Evolutionary conservation across 805 yeast genomes (phyloP), one percentile per base, ranked within the genome.

Genomic region (Candida pseudofarinosa): DNA sequence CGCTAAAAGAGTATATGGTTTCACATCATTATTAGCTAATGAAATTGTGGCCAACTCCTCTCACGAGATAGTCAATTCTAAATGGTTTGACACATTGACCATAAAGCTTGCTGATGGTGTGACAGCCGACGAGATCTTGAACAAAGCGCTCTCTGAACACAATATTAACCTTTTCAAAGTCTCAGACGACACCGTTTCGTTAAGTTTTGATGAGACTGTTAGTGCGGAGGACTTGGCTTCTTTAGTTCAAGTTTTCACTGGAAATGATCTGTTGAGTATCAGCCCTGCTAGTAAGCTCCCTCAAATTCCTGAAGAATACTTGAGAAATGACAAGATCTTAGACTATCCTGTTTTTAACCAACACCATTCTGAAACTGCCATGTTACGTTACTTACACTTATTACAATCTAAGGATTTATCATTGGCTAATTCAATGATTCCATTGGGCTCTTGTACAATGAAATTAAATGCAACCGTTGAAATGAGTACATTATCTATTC

Each of bases 391-490:
- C 67, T 69, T 93, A 54, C 93, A 88, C 59, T 76, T 77, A 46
- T 72, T 93, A 41, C 98, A 93, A 67, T 60, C 65, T 46, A 88
- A 86, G 67, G 99, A 93, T 69, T 72, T 93, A 46, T 91, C 98
- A 0, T 74, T 93, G 45, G 97, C 98, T 8, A 85, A 89, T 58
- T 86, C 97, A 4, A 93, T 93, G 99, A 93, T 93, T 48, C 95
- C 99, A 17, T 76, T 93, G 49, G 99, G 99, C 19, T 88, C 97
- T 5, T 93, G 99, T 73, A 93, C 99, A 15, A 93, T 93, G 99
- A 93, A 93, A 65, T 76, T 93, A 58, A 93, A 93, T 60, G 85
- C 96, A 41, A 91, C 98, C 1, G 95, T 89, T 6, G 91, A 88
- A 60, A 93, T 93, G 98, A 77, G 80, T 48, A 93, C 98, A 37